Base-by-base conservation (phyloP, 441 rosid genomes). In the Populus hybrid region DNA sequence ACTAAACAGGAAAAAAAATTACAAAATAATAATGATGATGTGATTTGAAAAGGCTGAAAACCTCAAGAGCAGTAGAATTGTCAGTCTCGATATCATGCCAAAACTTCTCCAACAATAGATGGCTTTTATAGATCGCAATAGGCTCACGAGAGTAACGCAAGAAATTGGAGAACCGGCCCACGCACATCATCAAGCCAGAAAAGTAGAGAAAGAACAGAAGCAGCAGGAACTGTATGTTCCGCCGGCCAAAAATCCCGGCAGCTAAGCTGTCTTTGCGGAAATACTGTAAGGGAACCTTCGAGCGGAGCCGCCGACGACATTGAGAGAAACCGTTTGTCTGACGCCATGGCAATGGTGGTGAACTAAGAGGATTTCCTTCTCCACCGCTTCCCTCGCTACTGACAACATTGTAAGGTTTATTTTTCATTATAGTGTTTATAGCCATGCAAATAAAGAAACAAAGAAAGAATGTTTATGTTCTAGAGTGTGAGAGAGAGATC, bases 81-180 rank as follows among this genome's bases (percentile, higher is more conserved):
- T 93, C 98, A 26, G 86, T 78, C 10, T 76, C 75, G 78, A 95
- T 91, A 63, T 92, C 89, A 80, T 86, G 86, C 95, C 93, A 88
- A 40, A 95, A 91, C 84, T 87, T 88, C 67, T 76, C 75, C 77
- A 93, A 92, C 85, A 91, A 82, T 84, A 89, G 84, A 70, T 88
- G 91, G 86, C 97, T 95, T 68, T 95, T 89, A 67, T 93, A 95
- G 63, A 91, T 91, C 35, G 95, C 88, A 28, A 93, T 95, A 69
- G 98, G 96, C 81, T 80, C 68, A 69, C 84, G 68, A 65, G 84
- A 70, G 76, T 80, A 86, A 61, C 87, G 87, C 40, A 92, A 80
- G 12, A 90, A 82, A 24, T 87, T 87, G 14, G 97, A 88, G 84
- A 93, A 87, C n/a, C 94, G 97, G 34, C 95, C 95, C 72, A 92